Percentiles rank a stretch among this genome's conserved stretches.
These are phyloP conservation scores for Cyberlindnera japonica DNA, from an alignment of 805 yeast species.

Conservation along the genomic window DNA sequence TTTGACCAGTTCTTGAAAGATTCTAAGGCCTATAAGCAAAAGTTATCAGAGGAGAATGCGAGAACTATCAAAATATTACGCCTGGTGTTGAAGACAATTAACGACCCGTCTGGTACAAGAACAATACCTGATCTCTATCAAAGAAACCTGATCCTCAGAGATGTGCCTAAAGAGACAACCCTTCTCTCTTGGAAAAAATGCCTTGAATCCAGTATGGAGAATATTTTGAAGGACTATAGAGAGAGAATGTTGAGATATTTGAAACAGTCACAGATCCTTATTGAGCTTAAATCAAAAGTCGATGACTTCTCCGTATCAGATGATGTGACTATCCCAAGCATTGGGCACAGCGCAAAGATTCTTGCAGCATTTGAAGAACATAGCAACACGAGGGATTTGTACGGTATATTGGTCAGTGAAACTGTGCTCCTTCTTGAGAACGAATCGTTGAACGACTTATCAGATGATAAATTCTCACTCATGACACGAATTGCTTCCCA, in stretches of 20 bases:
- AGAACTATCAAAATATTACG: conserved; percentile 28
- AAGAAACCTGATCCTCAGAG: conserved; percentile 33
- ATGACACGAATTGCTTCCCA: conserved; percentile 8
- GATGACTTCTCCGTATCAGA: conserved; percentile 9
- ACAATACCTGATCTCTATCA: conserved; percentile 40
- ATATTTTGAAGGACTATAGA: conserved; percentile 30
- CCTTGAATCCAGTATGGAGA: conserved; percentile 30
- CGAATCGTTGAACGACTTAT: conserved; percentile 23
- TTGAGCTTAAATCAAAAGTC: conserved; percentile 6
- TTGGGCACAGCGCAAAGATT: conserved; percentile 8
- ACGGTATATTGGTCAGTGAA: conserved; percentile 19
- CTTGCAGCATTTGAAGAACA: conserved; percentile 6
- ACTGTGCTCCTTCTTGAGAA: conserved; percentile 22
- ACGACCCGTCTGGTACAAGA: conserved; percentile 35
- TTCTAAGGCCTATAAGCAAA: conserved; percentile 35
- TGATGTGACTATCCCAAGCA: conserved; percentile 18
- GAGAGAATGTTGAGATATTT: conserved; percentile 28
- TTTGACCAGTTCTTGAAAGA: conserved; percentile 39
- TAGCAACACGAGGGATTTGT: conserved; percentile 17
- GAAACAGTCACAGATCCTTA: conserved; percentile 5
- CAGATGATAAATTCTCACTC: conserved; percentile 13
- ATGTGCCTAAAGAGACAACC: conserved; percentile 27
- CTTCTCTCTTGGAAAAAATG: conserved; percentile 33
- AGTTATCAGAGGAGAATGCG: conserved; percentile 29
- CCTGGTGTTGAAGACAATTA: conserved; percentile 29